phyloP scores from a whole-genome alignment of 306 rosid species.

The Rubus parviflorus region DNA sequence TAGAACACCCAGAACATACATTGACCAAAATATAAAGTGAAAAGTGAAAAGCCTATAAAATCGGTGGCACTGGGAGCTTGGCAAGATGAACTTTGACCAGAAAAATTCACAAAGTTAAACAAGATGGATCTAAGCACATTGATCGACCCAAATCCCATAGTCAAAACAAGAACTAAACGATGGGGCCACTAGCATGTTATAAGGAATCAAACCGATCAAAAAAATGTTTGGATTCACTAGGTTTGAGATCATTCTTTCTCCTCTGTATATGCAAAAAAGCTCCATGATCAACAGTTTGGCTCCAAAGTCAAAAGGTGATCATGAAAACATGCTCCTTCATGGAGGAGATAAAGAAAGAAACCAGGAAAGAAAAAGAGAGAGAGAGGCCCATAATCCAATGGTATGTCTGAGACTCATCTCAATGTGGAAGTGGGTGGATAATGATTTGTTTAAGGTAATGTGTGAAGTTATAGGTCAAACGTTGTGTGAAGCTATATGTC shows the following conservation, averaged over 20 bases:
- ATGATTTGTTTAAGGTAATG: constrained; percentile 41
- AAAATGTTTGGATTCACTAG: constrained; percentile 39
- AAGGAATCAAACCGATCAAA: constrained; percentile 45
- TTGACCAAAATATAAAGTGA: neutral
- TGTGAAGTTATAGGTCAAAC: constrained; percentile 37
- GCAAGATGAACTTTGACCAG: constrained; percentile 20
- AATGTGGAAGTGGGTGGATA: constrained; percentile 35
- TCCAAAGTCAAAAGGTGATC: constrained; percentile 63
- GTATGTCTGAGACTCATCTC: constrained; percentile 25
- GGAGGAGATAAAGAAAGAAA: constrained; percentile 40
- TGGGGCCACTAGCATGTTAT: constrained; percentile 36
- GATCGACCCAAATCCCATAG: constrained; percentile 37
- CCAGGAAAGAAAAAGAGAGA: constrained; percentile 18
- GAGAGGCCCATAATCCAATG: constrained; percentile 51
- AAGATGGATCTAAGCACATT: constrained; percentile 21
- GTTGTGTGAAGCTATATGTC: constrained; percentile 35
- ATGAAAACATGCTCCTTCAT: constrained; percentile 45
- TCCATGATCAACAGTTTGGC: constrained; percentile 58
- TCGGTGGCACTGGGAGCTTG: constrained; percentile 5
- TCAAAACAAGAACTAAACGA: constrained; percentile 23
- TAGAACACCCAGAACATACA: neutral
- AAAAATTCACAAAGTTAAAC: constrained; percentile 28
- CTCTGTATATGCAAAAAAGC: constrained; percentile 41
- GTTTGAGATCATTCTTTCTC: constrained; percentile 44
- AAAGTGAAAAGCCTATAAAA: constrained; percentile 3